Evolutionary conservation across 352 stramenopile species (phyloP).

Genomic region (Phytopythium chamaehyphon): DNA sequence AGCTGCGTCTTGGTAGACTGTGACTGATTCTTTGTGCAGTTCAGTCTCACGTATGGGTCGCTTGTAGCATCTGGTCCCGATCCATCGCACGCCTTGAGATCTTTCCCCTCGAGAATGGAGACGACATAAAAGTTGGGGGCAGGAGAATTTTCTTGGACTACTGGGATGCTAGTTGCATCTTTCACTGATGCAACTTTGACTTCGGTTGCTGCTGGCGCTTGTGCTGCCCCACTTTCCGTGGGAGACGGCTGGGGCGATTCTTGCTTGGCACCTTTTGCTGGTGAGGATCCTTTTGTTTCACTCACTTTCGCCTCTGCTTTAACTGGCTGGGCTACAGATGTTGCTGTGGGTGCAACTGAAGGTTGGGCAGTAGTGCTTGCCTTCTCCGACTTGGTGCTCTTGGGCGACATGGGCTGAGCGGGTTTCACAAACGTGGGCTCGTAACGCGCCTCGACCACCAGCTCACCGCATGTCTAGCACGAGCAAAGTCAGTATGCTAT

Average conservation of each 20-base stretch:
- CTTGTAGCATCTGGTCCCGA: conserved; percentile 52
- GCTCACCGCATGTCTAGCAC: conserved; percentile 25
- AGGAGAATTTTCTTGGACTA: conserved; percentile 2
- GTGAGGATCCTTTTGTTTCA: not conserved
- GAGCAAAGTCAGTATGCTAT: not conserved
- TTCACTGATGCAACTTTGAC: too few species aligned
- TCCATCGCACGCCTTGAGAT: conserved; percentile 49
- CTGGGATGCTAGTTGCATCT: too few species aligned
- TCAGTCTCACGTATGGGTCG: conserved; percentile 62
- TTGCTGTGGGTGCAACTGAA: conserved; percentile 4
- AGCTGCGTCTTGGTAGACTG: conserved; percentile 60
- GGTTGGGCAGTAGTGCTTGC: conserved; percentile 6
- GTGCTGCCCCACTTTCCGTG: too few species aligned
- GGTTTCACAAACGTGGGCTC: conserved; percentile 36
- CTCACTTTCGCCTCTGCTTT: not conserved
- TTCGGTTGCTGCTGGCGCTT: too few species aligned
- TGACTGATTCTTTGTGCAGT: conserved; percentile 47
- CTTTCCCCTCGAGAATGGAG: conserved; percentile 56
- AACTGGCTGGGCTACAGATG: not conserved
- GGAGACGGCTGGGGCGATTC: too few species aligned
- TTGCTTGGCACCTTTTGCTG: conserved; percentile 10
- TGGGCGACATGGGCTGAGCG: conserved; percentile 5
- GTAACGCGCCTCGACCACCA: conserved; percentile 38
- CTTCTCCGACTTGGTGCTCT: conserved; percentile 5
- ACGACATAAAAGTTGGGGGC: conserved; percentile 61